A percentile compares a stretch with the other conserved stretches of the same genome.
Conservation (phyloP, 441 rosid genomes). For the Biscutella laevigata region DNA sequence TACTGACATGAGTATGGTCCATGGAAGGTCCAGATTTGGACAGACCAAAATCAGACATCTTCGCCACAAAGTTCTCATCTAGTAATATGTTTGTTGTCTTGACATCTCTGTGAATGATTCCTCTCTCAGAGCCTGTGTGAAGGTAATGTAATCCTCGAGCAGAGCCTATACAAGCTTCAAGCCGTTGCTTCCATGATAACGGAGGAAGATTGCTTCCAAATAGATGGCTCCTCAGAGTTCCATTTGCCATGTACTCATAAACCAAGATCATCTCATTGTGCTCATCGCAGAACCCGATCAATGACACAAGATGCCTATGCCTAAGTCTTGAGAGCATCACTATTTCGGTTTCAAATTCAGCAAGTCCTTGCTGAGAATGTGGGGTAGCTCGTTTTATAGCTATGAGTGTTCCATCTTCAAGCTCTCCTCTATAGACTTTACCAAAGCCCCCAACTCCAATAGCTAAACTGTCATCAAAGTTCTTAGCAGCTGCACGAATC, state of each 20-base stretch:
- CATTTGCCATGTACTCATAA: constrained; percentile 83
- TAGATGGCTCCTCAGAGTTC: constrained; percentile 71
- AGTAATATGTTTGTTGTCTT: constrained; percentile 80
- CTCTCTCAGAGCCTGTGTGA: constrained; percentile 75
- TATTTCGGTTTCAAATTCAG: constrained; percentile 81
- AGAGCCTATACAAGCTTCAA: constrained; percentile 71
- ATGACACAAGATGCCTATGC: constrained; percentile 75
- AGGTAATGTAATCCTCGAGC: constrained; percentile 89
- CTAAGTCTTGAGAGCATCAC: constrained; percentile 82
- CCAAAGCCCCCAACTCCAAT: constrained; percentile 89
- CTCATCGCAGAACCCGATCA: constrained; percentile 84
- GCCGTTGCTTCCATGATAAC: constrained; percentile 68
- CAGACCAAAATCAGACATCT: constrained; percentile 83
- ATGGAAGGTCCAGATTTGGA: constrained; percentile 72
- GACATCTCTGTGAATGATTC: constrained; percentile 82
- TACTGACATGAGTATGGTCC: constrained; percentile 82
- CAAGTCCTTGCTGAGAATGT: constrained; percentile 79
- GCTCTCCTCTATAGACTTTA: constrained; percentile 73
- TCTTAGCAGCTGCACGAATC: constrained; percentile 61
- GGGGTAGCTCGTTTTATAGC: constrained; percentile 86
- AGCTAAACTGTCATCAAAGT: constrained; percentile 64
- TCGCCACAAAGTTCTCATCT: constrained; percentile 65
- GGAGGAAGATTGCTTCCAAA: constrained; percentile 65
- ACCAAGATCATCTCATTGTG: constrained; percentile 85
- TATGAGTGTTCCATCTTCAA: constrained; percentile 54